phyloP scores from a whole-genome alignment of 371 early-diverging fungal genomes.

The Blastocladiella emersonii region DNA sequence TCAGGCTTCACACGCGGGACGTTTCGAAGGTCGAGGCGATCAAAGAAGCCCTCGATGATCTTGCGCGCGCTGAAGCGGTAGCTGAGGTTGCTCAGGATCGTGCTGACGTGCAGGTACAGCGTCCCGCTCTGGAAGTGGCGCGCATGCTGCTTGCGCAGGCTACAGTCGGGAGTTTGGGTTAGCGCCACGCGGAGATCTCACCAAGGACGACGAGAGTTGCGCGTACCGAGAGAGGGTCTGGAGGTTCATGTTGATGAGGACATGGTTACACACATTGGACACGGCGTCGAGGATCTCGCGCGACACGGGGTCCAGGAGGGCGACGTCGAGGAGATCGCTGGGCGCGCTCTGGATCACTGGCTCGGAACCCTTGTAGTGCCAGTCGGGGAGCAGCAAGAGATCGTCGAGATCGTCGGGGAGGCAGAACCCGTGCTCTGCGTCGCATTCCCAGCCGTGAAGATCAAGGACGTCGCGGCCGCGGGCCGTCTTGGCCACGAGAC shows the following conservation, averaged over 20 bases:
- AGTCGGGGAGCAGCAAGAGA: slow-evolving; percentile 51
- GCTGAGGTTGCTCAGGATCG: slow-evolving; percentile 50
- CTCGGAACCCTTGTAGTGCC: slow-evolving; percentile 30
- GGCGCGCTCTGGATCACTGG: neutral
- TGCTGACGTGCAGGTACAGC: slow-evolving; percentile 47
- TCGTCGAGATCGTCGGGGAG: slow-evolving; percentile 43
- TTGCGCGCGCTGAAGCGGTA: slow-evolving; percentile 59
- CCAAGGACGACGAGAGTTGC: neutral
- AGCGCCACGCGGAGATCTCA: no score
- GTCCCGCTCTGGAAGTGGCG: slow-evolving; percentile 37
- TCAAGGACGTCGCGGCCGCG: slow-evolving; percentile 56
- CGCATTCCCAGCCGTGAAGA: slow-evolving; percentile 63
- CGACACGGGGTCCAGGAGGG: slow-evolving; percentile 27
- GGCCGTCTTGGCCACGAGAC: slow-evolving; percentile 50
- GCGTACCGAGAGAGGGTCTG: slow-evolving; percentile 46
- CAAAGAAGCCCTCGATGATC: slow-evolving; percentile 67
- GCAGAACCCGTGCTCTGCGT: slow-evolving; percentile 35
- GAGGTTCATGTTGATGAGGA: slow-evolving; percentile 64
- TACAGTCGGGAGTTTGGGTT: slow-evolving; percentile 6
- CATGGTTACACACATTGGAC: slow-evolving; percentile 73
- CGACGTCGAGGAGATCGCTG: neutral
- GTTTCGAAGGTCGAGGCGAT: slow-evolving; percentile 16
- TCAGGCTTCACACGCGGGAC: no score
- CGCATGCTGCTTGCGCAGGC: slow-evolving; percentile 39
- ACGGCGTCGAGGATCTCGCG: slow-evolving; percentile 54